Base-by-base conservation (phyloP, 1,139 yeast species). In the Tardiomyces blankii region DNA sequence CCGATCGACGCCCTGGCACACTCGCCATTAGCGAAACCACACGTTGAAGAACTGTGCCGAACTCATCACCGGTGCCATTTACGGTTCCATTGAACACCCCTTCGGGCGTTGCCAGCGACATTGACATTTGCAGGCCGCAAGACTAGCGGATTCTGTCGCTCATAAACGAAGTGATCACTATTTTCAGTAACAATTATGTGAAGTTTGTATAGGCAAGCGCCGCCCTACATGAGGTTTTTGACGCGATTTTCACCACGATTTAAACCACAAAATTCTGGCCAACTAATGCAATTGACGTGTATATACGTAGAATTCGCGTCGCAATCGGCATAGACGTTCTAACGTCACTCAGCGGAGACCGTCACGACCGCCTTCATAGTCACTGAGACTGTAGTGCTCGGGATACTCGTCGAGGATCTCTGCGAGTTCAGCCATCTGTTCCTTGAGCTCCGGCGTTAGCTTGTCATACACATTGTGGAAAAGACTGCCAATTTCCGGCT, bases 1-100 rank as follows among this genome's bases (percentile, higher is more conserved):
- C 66, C 11, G 59, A 59, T 19, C 62, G 60, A 38, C 60, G 51
- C 18, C 66, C 63, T 2, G 68, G 66, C 2, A 63, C 60, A 14
- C 54, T 48, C 21, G 54, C 54, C 32, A 64, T 49, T 39, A 51
- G 49, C 2, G 54, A 51, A 4, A 57, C 57, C n/a, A 60, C 59
- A 19, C 53, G 51, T 42, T 56, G 58, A 38, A 64, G 50, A 49
- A 53, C 56, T 13, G 49, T 40, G 14, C 40, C 19, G n/a, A 33
- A 42, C 18, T 42, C 44, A 30, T 30, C 35, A 14, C 35, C 16
- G 5, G 16, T 11, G 5, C 16, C 16, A 9, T 30, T 30, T 13
- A 30, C 35, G 5, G 16, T 14, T 5, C 35, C 35, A 9, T 30
- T 30, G 11, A 30, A 30, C 5, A 30, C 35, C 9, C 25, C 25